Percentiles rank a stretch among this genome's conserved stretches.
These are phyloP conservation scores for Epithele typhae DNA, from an alignment of 768 basidiomycete genomes.

Conservation along the genomic window DNA sequence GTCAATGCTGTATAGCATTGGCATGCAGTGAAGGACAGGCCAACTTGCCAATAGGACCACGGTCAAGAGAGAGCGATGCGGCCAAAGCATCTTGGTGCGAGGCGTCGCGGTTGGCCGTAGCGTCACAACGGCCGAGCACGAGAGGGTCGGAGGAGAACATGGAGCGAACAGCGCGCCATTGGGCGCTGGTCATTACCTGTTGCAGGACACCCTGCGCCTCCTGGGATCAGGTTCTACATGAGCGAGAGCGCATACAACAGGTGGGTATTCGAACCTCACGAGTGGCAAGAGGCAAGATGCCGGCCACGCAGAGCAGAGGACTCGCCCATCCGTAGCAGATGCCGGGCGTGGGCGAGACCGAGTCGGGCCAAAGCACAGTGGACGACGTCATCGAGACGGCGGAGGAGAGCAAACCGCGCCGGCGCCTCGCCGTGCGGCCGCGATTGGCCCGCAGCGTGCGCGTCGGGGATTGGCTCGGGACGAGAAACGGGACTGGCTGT, in stretches of 20 bases:
- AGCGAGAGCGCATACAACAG: background rate
- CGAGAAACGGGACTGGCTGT: too few relatives aligned
- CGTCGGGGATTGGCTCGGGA: too few relatives aligned
- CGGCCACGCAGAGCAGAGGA: slow-evolving; percentile 48
- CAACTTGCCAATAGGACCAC: background rate
- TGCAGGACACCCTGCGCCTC: background rate
- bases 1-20: too few relatives aligned
- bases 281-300: slow-evolving; percentile 34
- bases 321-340: slow-evolving; percentile 57
- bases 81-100: background rate
- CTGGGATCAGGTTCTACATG: background rate
- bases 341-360: slow-evolving; percentile 35
- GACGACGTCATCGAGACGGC: too few relatives aligned
- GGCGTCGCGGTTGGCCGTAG: background rate
- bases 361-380: slow-evolving; percentile 47
- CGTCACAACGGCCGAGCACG: background rate
- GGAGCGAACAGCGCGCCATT: slow-evolving; percentile 5
- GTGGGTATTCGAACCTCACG: background rate
- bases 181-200: background rate
- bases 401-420: too few relatives aligned
- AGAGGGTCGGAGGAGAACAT: slow-evolving; percentile 4
- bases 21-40: background rate
- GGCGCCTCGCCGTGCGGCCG: too few relatives aligned
- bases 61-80: background rate
- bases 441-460: too few relatives aligned